These are phyloP conservation scores for Aspergillus steynii DNA, from an alignment of 495 filamentous ascomycete genomes.

Conservation along the genomic window DNA sequence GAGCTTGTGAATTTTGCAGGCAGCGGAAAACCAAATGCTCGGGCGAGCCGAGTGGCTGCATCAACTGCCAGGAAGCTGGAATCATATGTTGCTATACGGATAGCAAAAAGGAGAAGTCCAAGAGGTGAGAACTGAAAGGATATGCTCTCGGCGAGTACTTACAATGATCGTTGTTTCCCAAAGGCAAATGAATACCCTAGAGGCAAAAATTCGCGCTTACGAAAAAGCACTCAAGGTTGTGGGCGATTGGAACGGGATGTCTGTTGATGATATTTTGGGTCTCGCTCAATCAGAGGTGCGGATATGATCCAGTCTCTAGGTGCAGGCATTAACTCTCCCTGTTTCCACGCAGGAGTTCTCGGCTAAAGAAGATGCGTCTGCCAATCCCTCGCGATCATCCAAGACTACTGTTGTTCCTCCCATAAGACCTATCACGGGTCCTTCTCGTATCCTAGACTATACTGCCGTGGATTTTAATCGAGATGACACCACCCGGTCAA, in stretches of 20 bases:
- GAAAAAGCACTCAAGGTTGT: conserved; percentile 43
- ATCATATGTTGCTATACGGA: conserved; percentile 55
- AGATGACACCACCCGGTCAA: conserved; percentile 45
- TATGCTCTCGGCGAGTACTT: background rate
- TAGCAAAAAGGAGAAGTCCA: conserved; percentile 58
- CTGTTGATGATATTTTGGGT: conserved; percentile 42
- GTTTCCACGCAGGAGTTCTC: conserved; percentile 27
- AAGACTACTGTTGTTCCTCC: background rate
- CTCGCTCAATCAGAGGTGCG: conserved; percentile 37
- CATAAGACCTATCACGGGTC: background rate
- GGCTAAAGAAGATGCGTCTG: conserved; percentile 6
- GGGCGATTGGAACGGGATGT: conserved; percentile 39
- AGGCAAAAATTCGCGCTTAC: conserved; percentile 49
- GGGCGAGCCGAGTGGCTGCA: conserved; percentile 54
- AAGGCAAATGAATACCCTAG: conserved; percentile 51
- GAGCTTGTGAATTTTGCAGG: conserved; percentile 50
- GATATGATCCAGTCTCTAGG: background rate
- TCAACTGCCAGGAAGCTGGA: conserved; percentile 53
- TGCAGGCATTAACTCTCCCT: conserved; percentile 6
- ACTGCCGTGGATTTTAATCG: conserved; percentile 61
- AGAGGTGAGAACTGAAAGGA: conserved; percentile 38
- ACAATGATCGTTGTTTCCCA: background rate
- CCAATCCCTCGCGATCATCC: background rate
- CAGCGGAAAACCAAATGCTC: conserved; percentile 60
- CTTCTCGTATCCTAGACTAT: conserved; percentile 48